Evolutionary conservation across 2,329 filamentous ascomycete genomes (phyloP).

Genomic region (Sarocladiaceae sp.): DNA sequence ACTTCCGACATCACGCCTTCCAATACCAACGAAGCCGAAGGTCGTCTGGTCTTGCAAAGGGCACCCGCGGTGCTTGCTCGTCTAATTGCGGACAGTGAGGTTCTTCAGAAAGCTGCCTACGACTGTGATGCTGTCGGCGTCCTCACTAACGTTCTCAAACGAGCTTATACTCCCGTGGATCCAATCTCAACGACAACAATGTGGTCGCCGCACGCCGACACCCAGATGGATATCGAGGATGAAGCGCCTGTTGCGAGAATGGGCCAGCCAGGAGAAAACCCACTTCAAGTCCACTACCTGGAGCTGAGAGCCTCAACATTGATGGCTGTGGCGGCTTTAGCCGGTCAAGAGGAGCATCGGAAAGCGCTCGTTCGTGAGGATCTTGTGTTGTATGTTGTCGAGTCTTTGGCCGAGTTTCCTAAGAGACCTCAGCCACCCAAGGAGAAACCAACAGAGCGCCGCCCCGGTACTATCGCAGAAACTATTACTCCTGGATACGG

Average conservation of each 20-base stretch:
- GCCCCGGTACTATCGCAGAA: not conserved
- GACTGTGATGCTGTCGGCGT: conserved; percentile 53
- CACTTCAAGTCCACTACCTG: conserved; percentile 63
- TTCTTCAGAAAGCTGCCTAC: conserved; percentile 76
- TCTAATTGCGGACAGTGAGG: conserved; percentile 72
- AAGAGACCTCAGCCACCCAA: conserved; percentile 41
- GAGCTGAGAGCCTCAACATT: conserved; percentile 72
- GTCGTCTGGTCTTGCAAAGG: conserved; percentile 55
- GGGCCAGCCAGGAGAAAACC: conserved; percentile 57
- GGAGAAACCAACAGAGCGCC: conserved; percentile 33
- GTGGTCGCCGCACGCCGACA: conserved; percentile 35
- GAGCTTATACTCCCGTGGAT: conserved; percentile 44
- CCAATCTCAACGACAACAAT: conserved; percentile 19
- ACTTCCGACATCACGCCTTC: conserved; percentile 28
- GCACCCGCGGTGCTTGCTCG: conserved; percentile 73
- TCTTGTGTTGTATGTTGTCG: conserved; percentile 76
- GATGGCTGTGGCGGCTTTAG: conserved; percentile 75
- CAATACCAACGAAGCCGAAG: conserved; percentile 20
- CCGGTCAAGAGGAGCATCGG: conserved; percentile 78
- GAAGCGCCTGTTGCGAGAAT: conserved; percentile 41
- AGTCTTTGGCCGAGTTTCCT: conserved; percentile 64
- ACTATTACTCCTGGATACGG: conserved; percentile 52
- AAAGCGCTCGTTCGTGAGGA: conserved; percentile 80
- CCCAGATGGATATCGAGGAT: conserved; percentile 27
- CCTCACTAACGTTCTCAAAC: conserved; percentile 44